These are phyloP conservation scores for Starmerella floris DNA, from an alignment of 805 yeast species.

Conservation along the genomic window DNA sequence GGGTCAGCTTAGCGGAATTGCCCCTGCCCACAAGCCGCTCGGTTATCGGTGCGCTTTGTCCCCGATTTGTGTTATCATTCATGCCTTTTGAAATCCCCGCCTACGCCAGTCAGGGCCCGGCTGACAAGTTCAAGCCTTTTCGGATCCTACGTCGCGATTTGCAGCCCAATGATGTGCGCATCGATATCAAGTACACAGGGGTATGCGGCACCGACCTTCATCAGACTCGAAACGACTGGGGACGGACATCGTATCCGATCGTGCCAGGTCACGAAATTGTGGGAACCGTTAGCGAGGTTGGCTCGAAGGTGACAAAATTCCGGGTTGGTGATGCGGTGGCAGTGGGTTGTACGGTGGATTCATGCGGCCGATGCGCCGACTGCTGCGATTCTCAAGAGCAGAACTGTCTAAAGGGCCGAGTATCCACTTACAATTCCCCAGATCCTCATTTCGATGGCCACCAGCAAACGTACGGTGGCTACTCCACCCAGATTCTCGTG, in stretches of 20 bases:
- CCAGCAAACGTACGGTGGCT: conserved; percentile 42
- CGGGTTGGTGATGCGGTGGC: conserved; percentile 67
- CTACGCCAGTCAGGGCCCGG: not conserved
- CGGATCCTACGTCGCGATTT: conserved; percentile 16
- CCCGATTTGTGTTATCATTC: too few relatives aligned
- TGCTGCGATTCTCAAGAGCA: conserved; percentile 44
- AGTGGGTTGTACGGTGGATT: conserved; percentile 54
- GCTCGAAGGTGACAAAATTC: conserved; percentile 38
- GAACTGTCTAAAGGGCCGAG: conserved; percentile 39
- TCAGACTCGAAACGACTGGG: conserved; percentile 41
- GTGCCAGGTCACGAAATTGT: conserved; percentile 40
- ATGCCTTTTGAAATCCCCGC: not conserved
- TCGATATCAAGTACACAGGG: conserved; percentile 23
- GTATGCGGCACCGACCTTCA: conserved; percentile 51
- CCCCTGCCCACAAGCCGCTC: too few relatives aligned
- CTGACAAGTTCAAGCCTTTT: not conserved
- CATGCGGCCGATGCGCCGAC: conserved; percentile 50
- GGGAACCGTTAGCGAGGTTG: conserved; percentile 35
- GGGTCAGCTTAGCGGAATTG: too few relatives aligned
- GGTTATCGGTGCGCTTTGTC: too few relatives aligned
- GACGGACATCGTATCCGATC: conserved; percentile 26
- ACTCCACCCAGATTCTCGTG: conserved; percentile 25
- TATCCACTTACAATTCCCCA: conserved; percentile 39
- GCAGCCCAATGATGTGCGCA: conserved; percentile 25
- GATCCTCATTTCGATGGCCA: conserved; percentile 44